phyloP scores from a whole-genome alignment of 352 stramenopile genomes.

The Globisporangium orthogonon region DNA sequence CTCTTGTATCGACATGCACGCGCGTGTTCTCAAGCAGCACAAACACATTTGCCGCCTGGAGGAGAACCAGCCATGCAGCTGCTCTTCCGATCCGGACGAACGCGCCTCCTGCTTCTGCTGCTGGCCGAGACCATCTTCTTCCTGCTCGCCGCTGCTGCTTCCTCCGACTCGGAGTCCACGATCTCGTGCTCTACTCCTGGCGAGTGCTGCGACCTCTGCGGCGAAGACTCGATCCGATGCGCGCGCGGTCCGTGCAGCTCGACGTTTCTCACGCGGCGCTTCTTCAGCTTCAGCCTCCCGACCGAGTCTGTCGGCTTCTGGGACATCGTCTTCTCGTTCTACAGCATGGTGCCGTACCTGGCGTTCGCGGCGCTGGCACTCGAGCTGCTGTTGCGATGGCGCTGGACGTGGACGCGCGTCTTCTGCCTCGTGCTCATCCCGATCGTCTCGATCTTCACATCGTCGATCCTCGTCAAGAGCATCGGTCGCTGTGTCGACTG shows the following conservation, averaged over 20 bases:
- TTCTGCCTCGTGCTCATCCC: slow-evolving; percentile 46
- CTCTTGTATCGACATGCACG: too few species aligned
- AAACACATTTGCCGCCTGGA: too few species aligned
- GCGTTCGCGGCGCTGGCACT: slow-evolving; percentile 13
- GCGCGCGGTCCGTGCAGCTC: slow-evolving; percentile 43
- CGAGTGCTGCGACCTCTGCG: slow-evolving; percentile 44
- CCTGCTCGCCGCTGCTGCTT: background rate
- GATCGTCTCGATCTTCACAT: slow-evolving; percentile 38
- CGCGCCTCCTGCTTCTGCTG: background rate
- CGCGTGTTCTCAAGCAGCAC: too few species aligned
- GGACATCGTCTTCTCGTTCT: slow-evolving; percentile 45
- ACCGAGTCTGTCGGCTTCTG: slow-evolving; percentile 28
- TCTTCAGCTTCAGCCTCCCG: slow-evolving; percentile 49
- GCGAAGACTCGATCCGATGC: slow-evolving; percentile 37
- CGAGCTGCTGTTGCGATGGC: slow-evolving; percentile 25
- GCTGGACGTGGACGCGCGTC: slow-evolving; percentile 33
- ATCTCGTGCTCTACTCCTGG: slow-evolving; percentile 9
- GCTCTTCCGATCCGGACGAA: background rate
- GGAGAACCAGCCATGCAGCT: background rate
- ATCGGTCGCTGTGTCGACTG: slow-evolving; percentile 42
- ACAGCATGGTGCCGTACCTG: slow-evolving; percentile 45
- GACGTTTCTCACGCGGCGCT: slow-evolving; percentile 25
- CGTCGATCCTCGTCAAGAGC: slow-evolving; percentile 28
- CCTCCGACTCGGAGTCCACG: background rate
- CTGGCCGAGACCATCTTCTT: background rate